A percentile compares a stretch with the other conserved stretches of the same genome.
phyloP scores from a whole-genome alignment of 2,329 filamentous ascomycete species.

The Lachnellula hyalina region DNA sequence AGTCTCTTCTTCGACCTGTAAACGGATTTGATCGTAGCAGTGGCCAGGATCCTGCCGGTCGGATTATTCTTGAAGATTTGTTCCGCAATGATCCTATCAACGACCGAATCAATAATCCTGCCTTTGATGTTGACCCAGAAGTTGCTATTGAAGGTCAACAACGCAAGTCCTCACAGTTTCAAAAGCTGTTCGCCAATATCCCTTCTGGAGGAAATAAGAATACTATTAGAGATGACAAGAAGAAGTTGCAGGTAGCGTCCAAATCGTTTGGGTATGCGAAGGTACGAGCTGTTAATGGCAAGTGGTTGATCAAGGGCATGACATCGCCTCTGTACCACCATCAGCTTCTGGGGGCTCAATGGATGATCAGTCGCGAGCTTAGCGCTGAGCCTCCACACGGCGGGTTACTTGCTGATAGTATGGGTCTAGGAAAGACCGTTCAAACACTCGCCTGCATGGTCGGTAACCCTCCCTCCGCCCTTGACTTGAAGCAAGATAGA shows the following conservation, averaged over 20 bases:
- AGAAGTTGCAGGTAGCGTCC: slow-evolving; percentile 34
- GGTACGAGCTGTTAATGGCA: slow-evolving; percentile 30
- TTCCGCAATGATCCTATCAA: slow-evolving; percentile 19
- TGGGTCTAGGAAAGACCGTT: slow-evolving; percentile 62
- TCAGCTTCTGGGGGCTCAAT: slow-evolving; percentile 47
- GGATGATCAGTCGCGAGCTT: slow-evolving; percentile 50
- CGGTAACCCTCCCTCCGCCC: slow-evolving; percentile 35
- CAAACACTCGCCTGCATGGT: slow-evolving; percentile 37
- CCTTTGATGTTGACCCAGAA: slow-evolving; percentile 16
- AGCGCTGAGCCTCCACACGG: slow-evolving; percentile 36
- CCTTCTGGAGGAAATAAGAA: slow-evolving; percentile 16
- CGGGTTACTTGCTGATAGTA: slow-evolving; percentile 55
- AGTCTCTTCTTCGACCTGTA: slow-evolving; percentile 2
- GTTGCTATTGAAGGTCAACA: slow-evolving; percentile 13
- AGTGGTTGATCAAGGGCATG: slow-evolving; percentile 45
- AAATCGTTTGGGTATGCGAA: slow-evolving; percentile 37
- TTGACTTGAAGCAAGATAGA: slow-evolving; percentile 27
- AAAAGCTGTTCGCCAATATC: slow-evolving; percentile 23
- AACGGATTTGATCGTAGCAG: neutral
- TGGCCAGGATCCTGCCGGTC: slow-evolving; percentile 14
- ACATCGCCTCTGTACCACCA: slow-evolving; percentile 40
- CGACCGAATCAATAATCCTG: slow-evolving; percentile 20
- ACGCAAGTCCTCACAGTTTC: slow-evolving; percentile 23
- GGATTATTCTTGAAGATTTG: slow-evolving; percentile 20
- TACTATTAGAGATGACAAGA: slow-evolving; percentile 31